Base-by-base conservation (phyloP, 495 filamentous ascomycete genomes). In the Penicillium longicatenatum region DNA sequence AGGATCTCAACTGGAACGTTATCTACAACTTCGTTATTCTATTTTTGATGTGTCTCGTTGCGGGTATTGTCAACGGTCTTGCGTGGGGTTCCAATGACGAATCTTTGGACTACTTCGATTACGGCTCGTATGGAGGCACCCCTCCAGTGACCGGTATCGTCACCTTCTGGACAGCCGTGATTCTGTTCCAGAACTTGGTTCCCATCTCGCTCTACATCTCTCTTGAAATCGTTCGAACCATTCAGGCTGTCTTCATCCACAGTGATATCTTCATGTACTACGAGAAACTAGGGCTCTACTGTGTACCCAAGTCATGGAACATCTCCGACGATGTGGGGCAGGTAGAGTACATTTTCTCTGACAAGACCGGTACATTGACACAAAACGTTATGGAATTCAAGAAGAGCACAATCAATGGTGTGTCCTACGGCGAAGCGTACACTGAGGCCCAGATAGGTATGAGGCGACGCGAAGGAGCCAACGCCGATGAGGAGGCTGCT, bases 321-420 rank as follows among this genome's bases (percentile, higher is more conserved):
- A 97, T 99, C 55, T 97, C 92, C 2, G 95, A 99, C 65, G 95
- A 99, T 63, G 81, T 99, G 31, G 95, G 95, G 10, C 95, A 99
- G 75, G 97, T 99, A 57, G 95, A 99, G 71, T 99, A 98, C 74
- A 96, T 99, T 60, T 99, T 99, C 77, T 98, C 95, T 1, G 95
- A 99, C 77, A 99, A 99, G 74, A 99, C 95, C 2, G 95, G 95
- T 35, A 99, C 95, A 5, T 75, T 99, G 62, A 99, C 95, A 6
- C 95, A 99, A 66, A 99, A 99, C 68, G 91, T 98, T 50, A 99
- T 99, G 95, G 95, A 99, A 74, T 99, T 97, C 84, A 98, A 97
- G 72, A 99, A 99, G 68, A 89, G 86, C 57, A 95, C 91, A 17
- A 86, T 99, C 70, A 97, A 98, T 67, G 94, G 95, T 10, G 81